These are phyloP conservation scores for Zarea fungicola DNA, from an alignment of 2,329 filamentous ascomycete genomes.

Conservation along the genomic window DNA sequence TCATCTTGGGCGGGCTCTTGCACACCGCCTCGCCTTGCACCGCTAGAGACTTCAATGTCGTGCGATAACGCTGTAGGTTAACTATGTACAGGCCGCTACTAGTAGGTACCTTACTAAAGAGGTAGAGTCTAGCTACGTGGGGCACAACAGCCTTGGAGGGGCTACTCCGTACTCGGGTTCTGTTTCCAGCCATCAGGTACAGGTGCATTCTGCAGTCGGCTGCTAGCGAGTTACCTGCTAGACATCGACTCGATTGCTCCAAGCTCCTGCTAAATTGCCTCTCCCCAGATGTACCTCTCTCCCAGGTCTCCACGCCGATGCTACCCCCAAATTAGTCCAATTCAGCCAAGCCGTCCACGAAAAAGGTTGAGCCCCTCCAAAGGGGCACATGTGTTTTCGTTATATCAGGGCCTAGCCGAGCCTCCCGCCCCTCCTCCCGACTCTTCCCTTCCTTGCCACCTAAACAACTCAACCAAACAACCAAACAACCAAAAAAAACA, in stretches of 20 bases:
- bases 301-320: not conserved
- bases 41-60: no score
- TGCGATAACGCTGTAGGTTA: no score
- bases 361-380: constrained; percentile 12
- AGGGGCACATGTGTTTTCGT: not conserved
- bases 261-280: not conserved
- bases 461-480: constrained; percentile 8
- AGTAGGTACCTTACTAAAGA: no score
- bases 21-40: no score
- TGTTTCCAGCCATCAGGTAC: no score
- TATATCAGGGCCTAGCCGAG: constrained; percentile 22
- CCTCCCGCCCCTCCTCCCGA: constrained; percentile 12
- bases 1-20: no score
- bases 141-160: no score
- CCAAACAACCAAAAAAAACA: constrained; percentile 4
- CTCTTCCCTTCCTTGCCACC: constrained; percentile 14
- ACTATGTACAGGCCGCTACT: no score
- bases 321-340: not conserved
- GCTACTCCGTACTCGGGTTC: no score
- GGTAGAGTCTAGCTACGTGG: no score
- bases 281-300: constrained; percentile 2
- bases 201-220: no score
- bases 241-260: not conserved
- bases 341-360: not conserved
- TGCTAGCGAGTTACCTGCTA: constrained; percentile 1